phyloP scores from a whole-genome alignment of 2,329 filamentous ascomycete species.

The Xylaria sp. region DNA sequence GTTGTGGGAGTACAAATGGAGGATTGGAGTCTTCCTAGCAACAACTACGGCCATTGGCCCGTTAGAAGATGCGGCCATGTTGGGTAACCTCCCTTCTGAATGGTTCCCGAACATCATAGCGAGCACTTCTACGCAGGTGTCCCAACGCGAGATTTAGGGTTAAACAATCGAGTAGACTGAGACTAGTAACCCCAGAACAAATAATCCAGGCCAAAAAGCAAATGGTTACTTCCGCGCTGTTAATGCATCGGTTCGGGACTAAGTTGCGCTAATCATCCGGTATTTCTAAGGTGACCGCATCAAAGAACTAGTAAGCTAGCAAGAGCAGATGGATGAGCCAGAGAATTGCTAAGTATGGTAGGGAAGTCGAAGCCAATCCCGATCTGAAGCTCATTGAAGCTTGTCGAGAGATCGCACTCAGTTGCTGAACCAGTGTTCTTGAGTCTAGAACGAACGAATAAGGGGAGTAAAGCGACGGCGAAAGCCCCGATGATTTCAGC shows the following conservation, averaged over 20 bases:
- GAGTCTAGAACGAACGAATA: slow-evolving; percentile 52
- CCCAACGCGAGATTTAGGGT: slow-evolving; percentile 58
- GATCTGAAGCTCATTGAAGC: slow-evolving; percentile 52
- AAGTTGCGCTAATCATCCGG: slow-evolving; percentile 53
- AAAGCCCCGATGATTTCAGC: slow-evolving; percentile 53
- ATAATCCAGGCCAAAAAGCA: slow-evolving; percentile 44
- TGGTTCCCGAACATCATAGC: slow-evolving; percentile 63
- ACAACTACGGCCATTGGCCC: slow-evolving; percentile 56
- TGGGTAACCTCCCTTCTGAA: slow-evolving; percentile 56
- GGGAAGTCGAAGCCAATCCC: slow-evolving; percentile 19
- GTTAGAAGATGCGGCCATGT: slow-evolving; percentile 52
- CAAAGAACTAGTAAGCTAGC: slow-evolving; percentile 52
- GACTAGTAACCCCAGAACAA: slow-evolving; percentile 43
- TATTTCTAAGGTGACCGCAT: slow-evolving; percentile 53
- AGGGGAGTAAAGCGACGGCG: slow-evolving; percentile 55
- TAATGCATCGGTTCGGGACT: slow-evolving; percentile 57
- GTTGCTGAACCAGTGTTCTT: slow-evolving; percentile 48
- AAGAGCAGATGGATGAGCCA: slow-evolving; percentile 57
- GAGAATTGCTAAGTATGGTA: slow-evolving; percentile 49
- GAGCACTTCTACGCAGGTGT: slow-evolving; percentile 58
- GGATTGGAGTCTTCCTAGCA: slow-evolving; percentile 46
- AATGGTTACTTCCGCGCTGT: slow-evolving; percentile 59
- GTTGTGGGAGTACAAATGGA: slow-evolving; percentile 53
- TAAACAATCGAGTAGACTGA: slow-evolving; percentile 61
- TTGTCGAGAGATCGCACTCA: slow-evolving; percentile 49